A percentile compares a stretch with the other conserved stretches of the same genome.
phyloP scores from a whole-genome alignment of 2,329 filamentous ascomycete genomes.

The Aphanocladium album region DNA sequence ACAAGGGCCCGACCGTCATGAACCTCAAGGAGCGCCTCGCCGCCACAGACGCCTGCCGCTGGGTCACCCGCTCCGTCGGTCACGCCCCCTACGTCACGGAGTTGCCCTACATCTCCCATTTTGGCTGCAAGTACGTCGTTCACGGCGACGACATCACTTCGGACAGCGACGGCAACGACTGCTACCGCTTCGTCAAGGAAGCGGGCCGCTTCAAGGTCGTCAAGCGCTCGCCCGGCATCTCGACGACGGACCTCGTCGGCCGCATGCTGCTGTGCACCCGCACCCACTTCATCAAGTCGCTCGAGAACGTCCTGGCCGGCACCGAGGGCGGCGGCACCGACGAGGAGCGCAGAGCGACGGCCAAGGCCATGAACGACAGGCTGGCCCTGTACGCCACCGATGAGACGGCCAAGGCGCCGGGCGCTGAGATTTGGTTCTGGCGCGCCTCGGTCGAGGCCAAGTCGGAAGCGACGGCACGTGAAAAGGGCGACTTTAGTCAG shows the following conservation, averaged over 20 bases:
- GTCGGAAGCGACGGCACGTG: constrained; percentile 36
- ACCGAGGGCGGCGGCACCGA: constrained; percentile 66
- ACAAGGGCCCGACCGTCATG: constrained; percentile 99
- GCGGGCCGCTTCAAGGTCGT: constrained; percentile 94
- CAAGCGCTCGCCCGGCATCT: constrained; percentile 92
- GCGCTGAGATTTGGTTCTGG: constrained; percentile 85
- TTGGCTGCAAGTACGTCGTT: constrained; percentile 91
- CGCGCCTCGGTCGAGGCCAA: constrained; percentile 47
- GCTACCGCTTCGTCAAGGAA: constrained; percentile 95
- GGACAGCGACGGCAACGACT: constrained; percentile 88
- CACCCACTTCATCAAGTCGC: constrained; percentile 83
- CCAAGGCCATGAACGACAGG: constrained; percentile 66
- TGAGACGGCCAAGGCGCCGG: constrained; percentile 70
- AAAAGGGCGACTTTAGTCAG: constrained; percentile 59
- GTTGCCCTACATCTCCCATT: constrained; percentile 89
- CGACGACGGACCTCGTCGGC: constrained; percentile 95
- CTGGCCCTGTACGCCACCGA: constrained; percentile 86
- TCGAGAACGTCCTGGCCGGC: constrained; percentile 64
- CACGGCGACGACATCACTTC: constrained; percentile 97
- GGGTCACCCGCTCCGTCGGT: constrained; percentile 80
- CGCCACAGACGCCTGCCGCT: constrained; percentile 90
- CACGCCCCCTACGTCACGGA: constrained; percentile 92
- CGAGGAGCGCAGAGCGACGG: constrained; percentile 60
- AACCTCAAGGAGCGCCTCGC: constrained; percentile 81
- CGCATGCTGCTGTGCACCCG: constrained; percentile 96